Percentiles rank a stretch among this genome's conserved stretches.
Evolutionary conservation across 805 yeast species (phyloP).

Genomic region (Starmerella bacillaris): DNA sequence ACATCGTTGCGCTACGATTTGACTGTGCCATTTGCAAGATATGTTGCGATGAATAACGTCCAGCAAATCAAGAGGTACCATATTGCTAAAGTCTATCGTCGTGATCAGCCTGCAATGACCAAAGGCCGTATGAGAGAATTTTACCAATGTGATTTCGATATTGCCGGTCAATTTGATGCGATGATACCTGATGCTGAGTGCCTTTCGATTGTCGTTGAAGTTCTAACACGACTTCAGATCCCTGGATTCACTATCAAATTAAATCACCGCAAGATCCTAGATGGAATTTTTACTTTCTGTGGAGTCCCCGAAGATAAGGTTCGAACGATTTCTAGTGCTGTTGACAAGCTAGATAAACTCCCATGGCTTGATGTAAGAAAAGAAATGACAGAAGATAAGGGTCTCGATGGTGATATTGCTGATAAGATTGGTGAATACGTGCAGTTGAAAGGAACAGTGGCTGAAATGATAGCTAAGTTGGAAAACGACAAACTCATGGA

Average conservation of each 20-base stretch:
- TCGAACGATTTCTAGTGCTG: slow-evolving; percentile 83
- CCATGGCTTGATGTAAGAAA: slow-evolving; percentile 91
- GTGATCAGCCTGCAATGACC: slow-evolving; percentile 99
- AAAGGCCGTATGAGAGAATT: slow-evolving; percentile 99
- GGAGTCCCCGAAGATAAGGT: slow-evolving; percentile 92
- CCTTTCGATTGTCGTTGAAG: slow-evolving; percentile 65
- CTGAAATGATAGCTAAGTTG: slow-evolving; percentile 34
- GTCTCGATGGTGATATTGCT: slow-evolving; percentile 79
- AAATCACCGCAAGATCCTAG: slow-evolving; percentile 88
- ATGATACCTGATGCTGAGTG: slow-evolving; percentile 96
- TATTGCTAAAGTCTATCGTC: slow-evolving; percentile 93
- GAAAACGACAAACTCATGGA: slow-evolving; percentile 40
- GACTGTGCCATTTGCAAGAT: slow-evolving; percentile 97
- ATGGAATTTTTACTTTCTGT: slow-evolving; percentile 86
- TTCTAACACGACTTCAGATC: slow-evolving; percentile 68
- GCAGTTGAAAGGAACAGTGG: slow-evolving; percentile 46
- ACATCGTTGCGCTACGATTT: slow-evolving; percentile 89
- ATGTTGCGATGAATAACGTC: slow-evolving; percentile 86
- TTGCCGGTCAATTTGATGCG: slow-evolving; percentile 80
- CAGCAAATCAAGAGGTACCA: slow-evolving; percentile 84
- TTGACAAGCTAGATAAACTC: slow-evolving; percentile 83
- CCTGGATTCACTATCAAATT: slow-evolving; percentile 76
- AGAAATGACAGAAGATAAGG: slow-evolving; percentile 84
- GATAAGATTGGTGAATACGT: slow-evolving; percentile 86
- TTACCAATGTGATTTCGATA: slow-evolving; percentile 95